A percentile compares a stretch with the other conserved stretches of the same genome.
These are phyloP conservation scores for Gastrodia elata DNA, from an alignment of 106 monocot genomes.

Conservation along the genomic window DNA sequence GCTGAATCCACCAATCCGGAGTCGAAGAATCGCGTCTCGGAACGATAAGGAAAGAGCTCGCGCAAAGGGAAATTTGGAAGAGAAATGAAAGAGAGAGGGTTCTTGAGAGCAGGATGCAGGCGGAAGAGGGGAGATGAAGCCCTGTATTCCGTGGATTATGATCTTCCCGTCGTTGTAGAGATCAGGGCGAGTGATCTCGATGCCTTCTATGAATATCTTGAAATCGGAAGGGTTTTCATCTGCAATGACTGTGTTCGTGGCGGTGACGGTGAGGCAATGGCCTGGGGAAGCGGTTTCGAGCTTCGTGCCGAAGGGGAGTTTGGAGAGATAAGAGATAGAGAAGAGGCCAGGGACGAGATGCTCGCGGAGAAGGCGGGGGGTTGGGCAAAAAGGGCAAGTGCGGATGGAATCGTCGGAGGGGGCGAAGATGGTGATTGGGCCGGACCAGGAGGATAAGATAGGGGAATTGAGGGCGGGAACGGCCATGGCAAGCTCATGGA, in stretches of 20 bases:
- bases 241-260: constrained; percentile 1
- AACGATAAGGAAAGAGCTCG: constrained; percentile 32
- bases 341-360: constrained; percentile 36
- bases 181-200: constrained; percentile 49
- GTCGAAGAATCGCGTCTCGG: constrained; percentile 48
- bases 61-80: background rate
- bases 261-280: constrained; percentile 44
- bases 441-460: constrained; percentile 26
- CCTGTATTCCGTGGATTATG: constrained; percentile 57
- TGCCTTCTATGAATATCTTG: constrained; percentile 45
- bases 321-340: constrained; percentile 24
- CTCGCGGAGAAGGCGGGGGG: constrained; percentile 24
- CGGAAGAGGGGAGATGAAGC: constrained; percentile 46
- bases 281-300: constrained; percentile 41
- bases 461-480: constrained; percentile 31
- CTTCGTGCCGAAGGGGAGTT: constrained; percentile 37
- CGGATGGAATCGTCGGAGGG: constrained; percentile 45
- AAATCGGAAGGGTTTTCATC: constrained; percentile 1
- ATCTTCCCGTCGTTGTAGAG: constrained; percentile 61
- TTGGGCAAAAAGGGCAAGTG: constrained; percentile 45
- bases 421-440: constrained; percentile 46
- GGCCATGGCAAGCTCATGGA: constrained; percentile 47
- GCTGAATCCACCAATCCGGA: constrained; percentile 45
- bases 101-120: constrained; percentile 36
- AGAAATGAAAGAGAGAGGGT: too few relatives aligned